These are phyloP conservation scores for Besnoitia besnoiti DNA, from an alignment of 169 alveolate species.

Conservation along the genomic window DNA sequence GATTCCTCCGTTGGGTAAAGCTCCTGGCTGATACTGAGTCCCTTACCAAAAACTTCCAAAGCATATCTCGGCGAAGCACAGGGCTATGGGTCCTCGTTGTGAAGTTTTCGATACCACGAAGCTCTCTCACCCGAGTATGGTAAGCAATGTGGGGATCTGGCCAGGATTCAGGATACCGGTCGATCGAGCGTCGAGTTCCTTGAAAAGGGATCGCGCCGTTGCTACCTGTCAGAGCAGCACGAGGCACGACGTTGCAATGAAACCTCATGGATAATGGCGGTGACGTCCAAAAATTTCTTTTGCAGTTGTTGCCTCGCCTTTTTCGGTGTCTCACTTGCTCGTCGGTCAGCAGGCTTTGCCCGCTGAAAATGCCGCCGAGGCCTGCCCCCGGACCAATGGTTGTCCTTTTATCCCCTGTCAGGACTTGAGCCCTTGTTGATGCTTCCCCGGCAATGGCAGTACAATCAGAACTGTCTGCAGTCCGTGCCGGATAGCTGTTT, in stretches of 20 bases:
- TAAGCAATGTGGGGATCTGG: neutral
- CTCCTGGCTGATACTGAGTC: too few species aligned
- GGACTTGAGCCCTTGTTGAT: neutral
- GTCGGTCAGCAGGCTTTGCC: neutral
- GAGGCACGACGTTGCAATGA: neutral
- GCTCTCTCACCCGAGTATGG: conserved; percentile 5
- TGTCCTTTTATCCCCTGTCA: neutral
- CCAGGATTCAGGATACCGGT: neutral
- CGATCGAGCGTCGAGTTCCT: neutral
- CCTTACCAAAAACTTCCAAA: too few species aligned
- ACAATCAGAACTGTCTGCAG: neutral
- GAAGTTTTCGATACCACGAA: neutral
- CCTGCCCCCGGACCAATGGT: neutral
- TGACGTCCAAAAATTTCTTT: too few species aligned
- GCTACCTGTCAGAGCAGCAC: neutral
- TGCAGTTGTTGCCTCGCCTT: neutral
- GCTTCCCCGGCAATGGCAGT: neutral
- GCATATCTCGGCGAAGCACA: too few species aligned
- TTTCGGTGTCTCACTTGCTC: neutral
- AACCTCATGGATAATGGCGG: too few species aligned
- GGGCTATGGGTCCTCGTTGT: too few species aligned
- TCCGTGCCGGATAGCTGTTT: neutral
- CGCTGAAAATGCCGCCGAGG: neutral
- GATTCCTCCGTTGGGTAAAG: too few species aligned
- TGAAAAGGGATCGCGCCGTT: neutral